Percentiles rank a stretch among this genome's conserved stretches.
Conservation (phyloP, 164 flowering plant species). For the Litsea cubeba region DNA sequence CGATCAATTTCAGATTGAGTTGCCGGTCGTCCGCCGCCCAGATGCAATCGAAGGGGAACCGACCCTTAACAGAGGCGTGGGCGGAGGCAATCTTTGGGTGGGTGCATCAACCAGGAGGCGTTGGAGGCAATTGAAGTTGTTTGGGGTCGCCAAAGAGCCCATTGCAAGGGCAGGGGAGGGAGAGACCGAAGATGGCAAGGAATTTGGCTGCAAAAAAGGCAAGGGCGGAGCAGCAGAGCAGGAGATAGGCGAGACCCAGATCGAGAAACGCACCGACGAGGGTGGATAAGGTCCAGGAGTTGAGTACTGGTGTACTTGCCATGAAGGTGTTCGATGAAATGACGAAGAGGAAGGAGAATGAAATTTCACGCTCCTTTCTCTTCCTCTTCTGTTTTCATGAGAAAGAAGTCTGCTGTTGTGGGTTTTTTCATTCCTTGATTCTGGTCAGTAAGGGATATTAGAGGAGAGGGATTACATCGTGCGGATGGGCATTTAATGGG, state of each 20-base stretch:
- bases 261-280: slow-evolving; percentile 84
- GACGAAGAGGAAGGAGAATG: not conserved
- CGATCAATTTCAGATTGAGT: slow-evolving; percentile 11
- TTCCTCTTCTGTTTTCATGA: not conserved
- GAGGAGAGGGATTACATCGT: too few species aligned
- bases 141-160: slow-evolving; percentile 46
- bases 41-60: slow-evolving; percentile 53
- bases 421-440: too few species aligned
- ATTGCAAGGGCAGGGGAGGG: slow-evolving; percentile 75
- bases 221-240: slow-evolving; percentile 60
- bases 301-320: slow-evolving; percentile 39
- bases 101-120: slow-evolving; percentile 47
- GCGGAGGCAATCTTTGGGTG: slow-evolving; percentile 36
- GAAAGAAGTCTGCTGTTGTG: too few species aligned
- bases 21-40: slow-evolving; percentile 16
- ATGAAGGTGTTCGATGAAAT: slow-evolving; percentile 9
- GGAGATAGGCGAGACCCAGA: slow-evolving; percentile 53
- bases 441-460: too few species aligned
- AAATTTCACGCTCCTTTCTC: not conserved
- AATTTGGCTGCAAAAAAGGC: slow-evolving; percentile 54
- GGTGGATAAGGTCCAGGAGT: slow-evolving; percentile 56
- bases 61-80: slow-evolving; percentile 41
- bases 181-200: slow-evolving; percentile 55
- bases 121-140: slow-evolving; percentile 36
- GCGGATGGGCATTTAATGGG: too few species aligned